These are phyloP conservation scores for Lanmaoa rubissima DNA, from an alignment of 768 basidiomycete species.

Conservation along the genomic window DNA sequence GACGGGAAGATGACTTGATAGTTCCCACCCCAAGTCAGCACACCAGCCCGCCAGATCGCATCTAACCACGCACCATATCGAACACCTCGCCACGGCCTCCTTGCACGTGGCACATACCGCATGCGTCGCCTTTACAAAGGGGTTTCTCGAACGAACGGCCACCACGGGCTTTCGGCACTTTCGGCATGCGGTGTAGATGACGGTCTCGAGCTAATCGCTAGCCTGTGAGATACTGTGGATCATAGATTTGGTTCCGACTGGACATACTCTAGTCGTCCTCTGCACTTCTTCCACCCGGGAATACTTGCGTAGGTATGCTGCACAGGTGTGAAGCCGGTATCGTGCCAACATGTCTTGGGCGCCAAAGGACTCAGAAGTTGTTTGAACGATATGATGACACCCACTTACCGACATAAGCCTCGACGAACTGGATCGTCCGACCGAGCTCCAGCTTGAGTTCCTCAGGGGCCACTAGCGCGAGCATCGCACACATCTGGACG, in stretches of 20 bases:
- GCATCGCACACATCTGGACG: constrained; percentile 75
- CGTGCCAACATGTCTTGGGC: constrained; percentile 60
- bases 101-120: constrained; percentile 60
- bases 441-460: constrained; percentile 51
- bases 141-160: constrained; percentile 36
- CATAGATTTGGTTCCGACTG: no score
- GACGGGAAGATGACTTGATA: constrained; percentile 70
- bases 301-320: constrained; percentile 75
- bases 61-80: constrained; percentile 62
- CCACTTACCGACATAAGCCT: constrained; percentile 68
- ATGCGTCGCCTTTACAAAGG: constrained; percentile 41
- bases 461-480: constrained; percentile 56
- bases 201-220: constrained; percentile 59
- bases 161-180: constrained; percentile 62
- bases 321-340: constrained; percentile 58
- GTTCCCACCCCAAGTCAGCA: background rate
- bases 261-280: constrained; percentile 50
- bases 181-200: constrained; percentile 67
- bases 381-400: background rate
- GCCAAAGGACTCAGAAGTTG: background rate
- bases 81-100: constrained; percentile 47
- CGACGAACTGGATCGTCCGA: constrained; percentile 54
- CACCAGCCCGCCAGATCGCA: background rate
- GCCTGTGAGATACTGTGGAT: background rate
- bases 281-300: constrained; percentile 50